These are phyloP conservation scores for Harringtonia aguacate DNA, from an alignment of 2,329 filamentous ascomycete genomes.

Conservation along the genomic window DNA sequence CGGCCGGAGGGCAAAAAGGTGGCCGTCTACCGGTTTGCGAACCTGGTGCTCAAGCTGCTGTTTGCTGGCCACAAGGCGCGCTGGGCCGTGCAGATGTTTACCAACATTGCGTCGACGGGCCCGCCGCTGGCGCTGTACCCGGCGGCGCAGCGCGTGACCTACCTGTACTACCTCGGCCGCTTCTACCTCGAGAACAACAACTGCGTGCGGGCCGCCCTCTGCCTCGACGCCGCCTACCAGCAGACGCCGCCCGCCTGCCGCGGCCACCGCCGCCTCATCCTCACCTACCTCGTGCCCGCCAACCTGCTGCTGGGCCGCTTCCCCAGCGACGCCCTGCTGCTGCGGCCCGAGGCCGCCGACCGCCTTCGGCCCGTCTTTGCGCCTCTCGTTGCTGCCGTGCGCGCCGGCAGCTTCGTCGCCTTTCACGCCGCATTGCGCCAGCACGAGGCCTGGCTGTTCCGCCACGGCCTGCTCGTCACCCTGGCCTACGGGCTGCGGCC, in stretches of 20 bases:
- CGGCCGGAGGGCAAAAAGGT: slow-evolving; percentile 74
- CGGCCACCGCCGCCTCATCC: slow-evolving; percentile 66
- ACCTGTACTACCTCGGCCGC: slow-evolving; percentile 86
- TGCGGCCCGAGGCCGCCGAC: slow-evolving; percentile 56
- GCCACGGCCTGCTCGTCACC: slow-evolving; percentile 64
- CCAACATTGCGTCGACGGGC: slow-evolving; percentile 74
- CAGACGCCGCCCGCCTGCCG: slow-evolving; percentile 52
- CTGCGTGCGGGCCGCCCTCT: slow-evolving; percentile 65
- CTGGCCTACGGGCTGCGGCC: slow-evolving; percentile 69
- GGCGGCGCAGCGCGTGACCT: slow-evolving; percentile 78
- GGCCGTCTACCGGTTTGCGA: slow-evolving; percentile 86
- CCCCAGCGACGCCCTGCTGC: slow-evolving; percentile 55
- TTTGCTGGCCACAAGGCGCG: slow-evolving; percentile 77
- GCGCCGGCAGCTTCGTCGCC: slow-evolving; percentile 55
- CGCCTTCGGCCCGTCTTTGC: slow-evolving; percentile 56
- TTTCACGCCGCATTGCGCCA: slow-evolving; percentile 60
- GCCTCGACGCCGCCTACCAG: slow-evolving; percentile 68
- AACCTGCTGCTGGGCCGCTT: slow-evolving; percentile 82
- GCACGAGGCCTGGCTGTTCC: slow-evolving; percentile 63
- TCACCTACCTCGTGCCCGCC: slow-evolving; percentile 71
- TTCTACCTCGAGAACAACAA: slow-evolving; percentile 81
- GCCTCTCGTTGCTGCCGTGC: slow-evolving; percentile 63
- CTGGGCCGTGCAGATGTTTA: slow-evolving; percentile 79
- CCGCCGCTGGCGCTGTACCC: slow-evolving; percentile 75
- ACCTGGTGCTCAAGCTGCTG: slow-evolving; percentile 77